Evolutionary conservation across 768 basidiomycete genomes (phyloP), one percentile per base, ranked within the genome.

Genomic region (Fomitopsis serialis): DNA sequence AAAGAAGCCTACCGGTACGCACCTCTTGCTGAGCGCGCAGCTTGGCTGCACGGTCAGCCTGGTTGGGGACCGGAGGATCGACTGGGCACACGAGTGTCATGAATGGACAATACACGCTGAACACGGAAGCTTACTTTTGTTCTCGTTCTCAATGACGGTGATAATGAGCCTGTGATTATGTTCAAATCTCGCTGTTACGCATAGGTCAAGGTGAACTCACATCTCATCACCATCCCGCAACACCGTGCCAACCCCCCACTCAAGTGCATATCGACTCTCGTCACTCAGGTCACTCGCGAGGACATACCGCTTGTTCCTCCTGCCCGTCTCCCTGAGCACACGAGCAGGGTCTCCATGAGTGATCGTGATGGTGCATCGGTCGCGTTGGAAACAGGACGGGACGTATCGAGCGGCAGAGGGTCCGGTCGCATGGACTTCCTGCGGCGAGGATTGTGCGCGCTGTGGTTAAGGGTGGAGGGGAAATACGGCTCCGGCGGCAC

Each of bases 221-320:
- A 93, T 74, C 70, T 95, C 90, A 62, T 99, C 97, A 2, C 96
- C 96, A 69, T 98, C 94, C 56, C 94, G 74, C 55, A 97, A 72
- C 2, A 98, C 96, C 0, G 96, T 98, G 2, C 95, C 96, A 51
- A 98, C 95, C 10, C 90, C 92, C 97, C 96, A 99, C 68, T 98
- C 95, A 6, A 98, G 82, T 0, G 97, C 97, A 68, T 95, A 99
- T 32, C 87, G 77, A 68, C 85, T 87, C 72, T 99, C 96, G 59
- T 97, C 92, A 55, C 89, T 92, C 61, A 98, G 67, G 78, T 99
- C 97, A 64, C 93, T 97, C 5, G 94, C 89, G 21, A 98, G 87
- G 11, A 97, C 76, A 68, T 98, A 99, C 55, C 70, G 72, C 55
- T 80, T 78, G 58, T 81, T 76, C 58, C 80, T 77, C 64, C 80